Base-by-base conservation (phyloP, 1,284 basidiomycete genomes). In the Cutaneotrichosporon daszewskae region DNA sequence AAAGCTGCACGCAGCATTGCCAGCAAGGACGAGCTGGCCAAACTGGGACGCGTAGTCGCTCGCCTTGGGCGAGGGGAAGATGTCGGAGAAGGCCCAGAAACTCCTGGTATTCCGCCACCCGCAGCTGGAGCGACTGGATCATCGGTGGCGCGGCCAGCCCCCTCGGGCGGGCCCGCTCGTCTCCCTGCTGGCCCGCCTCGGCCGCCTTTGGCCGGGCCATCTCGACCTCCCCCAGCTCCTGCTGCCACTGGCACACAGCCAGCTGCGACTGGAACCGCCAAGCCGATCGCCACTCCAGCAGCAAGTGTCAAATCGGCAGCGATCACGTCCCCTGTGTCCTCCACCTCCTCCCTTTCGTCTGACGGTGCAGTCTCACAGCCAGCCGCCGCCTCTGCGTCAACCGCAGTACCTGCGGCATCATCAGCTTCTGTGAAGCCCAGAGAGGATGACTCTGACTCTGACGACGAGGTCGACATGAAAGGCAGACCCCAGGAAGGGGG, bases 1-100 rank as follows among this genome's bases (percentile, higher is more conserved):
- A 69, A 67, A 51, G 66, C 66, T 1, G 66, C 66, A n/a, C 51
- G 64, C 18, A 60, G 55, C 36, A 54, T 53, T 5, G 66, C 66
- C 3, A 60, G 50, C 38, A 64, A 65, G 41, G 65, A 65, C 20
- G 66, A 69, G 48, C 49, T 69, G 19, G 62, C 63, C 4, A 60
- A 63, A 24, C 46, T 69, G 4, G 65, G 64, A 4, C 53, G 60
- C 6, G 59, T 64, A 1, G 66, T 69, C 1, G 62, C 52, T 1
- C 50, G 62, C 13, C 45, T 68, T 10, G 59, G 58, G 13, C 45
- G 57, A 38, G 64, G 66, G 2, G 62, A 68, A 37, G 48, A 37
- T 10, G 49, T 49, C 3, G 47, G 53, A 3, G 52, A 54, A 13
- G 52, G 52, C 0, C 52, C 52, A 3, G 52, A 54, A 13, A 39